Percentiles rank a stretch among this genome's conserved stretches.
Evolutionary conservation across 2,329 filamentous ascomycete species (phyloP).

Genomic region (Colletotrichum graminicola): DNA sequence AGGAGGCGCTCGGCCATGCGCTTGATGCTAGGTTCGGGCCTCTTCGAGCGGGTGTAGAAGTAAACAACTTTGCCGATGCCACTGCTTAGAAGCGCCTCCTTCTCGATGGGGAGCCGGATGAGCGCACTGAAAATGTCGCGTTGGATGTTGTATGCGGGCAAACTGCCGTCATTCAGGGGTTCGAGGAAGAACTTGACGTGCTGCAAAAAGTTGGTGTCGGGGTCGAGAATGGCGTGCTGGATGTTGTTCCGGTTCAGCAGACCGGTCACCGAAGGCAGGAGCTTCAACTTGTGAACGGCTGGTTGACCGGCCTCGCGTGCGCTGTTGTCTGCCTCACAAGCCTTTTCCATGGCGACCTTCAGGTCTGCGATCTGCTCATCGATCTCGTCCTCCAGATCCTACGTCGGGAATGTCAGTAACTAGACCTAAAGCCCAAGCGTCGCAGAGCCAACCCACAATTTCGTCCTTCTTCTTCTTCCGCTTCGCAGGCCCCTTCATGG

Average conservation of each 20-base stretch:
- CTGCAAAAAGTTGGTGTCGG: conserved; percentile 94
- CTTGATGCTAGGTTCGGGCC: conserved; percentile 89
- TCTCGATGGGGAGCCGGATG: conserved; percentile 85
- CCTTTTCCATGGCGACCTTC: conserved; percentile 89
- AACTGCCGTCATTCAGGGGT: conserved; percentile 90
- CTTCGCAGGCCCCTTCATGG: conserved; percentile 83
- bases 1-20: conserved; percentile 92
- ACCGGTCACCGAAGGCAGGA: conserved; percentile 89
- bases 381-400: conserved; percentile 91
- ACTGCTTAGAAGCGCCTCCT: conserved; percentile 89
- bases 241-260: conserved; percentile 91
- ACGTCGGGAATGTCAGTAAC: conserved; percentile 45
- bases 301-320: conserved; percentile 84
- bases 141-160: conserved; percentile 98
- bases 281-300: conserved; percentile 91
- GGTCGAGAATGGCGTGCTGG: conserved; percentile 87
- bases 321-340: conserved; percentile 86
- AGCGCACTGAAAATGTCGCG: conserved; percentile 90
- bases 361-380: conserved; percentile 91
- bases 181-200: conserved; percentile 98
- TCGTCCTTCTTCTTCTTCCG: conserved; percentile 86
- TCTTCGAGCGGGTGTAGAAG: conserved; percentile 97
- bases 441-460: conserved; percentile 70
- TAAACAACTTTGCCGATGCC: conserved; percentile 96
- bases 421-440: background rate